Base-by-base conservation (phyloP, 2,329 filamentous ascomycete species). In the Fusarium tuaranense region DNA sequence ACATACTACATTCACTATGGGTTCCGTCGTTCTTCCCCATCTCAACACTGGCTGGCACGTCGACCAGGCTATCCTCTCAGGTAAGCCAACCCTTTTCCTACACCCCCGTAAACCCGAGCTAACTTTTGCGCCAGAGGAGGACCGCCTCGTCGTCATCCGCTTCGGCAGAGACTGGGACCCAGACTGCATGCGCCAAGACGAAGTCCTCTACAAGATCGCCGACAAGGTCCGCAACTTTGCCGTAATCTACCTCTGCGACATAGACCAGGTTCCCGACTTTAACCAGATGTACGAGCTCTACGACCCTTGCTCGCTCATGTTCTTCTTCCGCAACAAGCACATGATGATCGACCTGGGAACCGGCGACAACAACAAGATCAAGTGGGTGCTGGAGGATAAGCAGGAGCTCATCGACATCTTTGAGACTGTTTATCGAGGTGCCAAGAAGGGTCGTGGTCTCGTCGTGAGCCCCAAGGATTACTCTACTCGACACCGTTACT, bases 311-410 rank as follows among this genome's bases (percentile, higher is more conserved):
- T 97, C 97, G 4, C 92, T 98, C 84, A 98, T 98, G 94, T 97
- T 88, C 87, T 98, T 98, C 88, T 98, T 95, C 87, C 91, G 96
- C 72, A 99, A 99, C 83, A 99, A 99, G 83, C 95, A 98, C 85
- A 98, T 98, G 91, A 97, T 97, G 94, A 95, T 94, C 83, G 96
- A 98, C 90, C 95, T 98, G 78, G 96, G 96, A 57, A 99, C 97
- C 2, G 97, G 97, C 75, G 98, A 99, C 86, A 99, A 99, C 84
- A 99, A 99, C 84, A 98, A 98, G 84, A 88, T 98, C 77, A 98
- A 98, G 82, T 98, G 95, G 92, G 94, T 98, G 58, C 87, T 84
- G 34, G 95, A 98, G 84, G 96, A 99, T 81, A 98, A 99, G 86
- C 96, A 98, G 83, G 97, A 99, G 86, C 88, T 99, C 80, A 97